phyloP scores from a whole-genome alignment of 1,284 basidiomycete species.

The Albatrellus sp. region DNA sequence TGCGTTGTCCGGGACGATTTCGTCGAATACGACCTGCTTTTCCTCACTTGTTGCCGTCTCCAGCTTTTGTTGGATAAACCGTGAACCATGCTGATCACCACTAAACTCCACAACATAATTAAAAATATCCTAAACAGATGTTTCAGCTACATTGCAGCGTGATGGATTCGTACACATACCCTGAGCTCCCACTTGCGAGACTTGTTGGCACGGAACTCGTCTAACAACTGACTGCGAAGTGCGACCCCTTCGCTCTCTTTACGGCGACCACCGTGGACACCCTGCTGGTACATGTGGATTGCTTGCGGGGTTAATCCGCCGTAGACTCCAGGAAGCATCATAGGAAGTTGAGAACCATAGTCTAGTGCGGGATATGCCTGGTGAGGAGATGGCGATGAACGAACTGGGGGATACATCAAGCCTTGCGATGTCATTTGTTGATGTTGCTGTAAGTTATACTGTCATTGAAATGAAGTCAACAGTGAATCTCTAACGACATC shows the following conservation, averaged over 20 bases:
- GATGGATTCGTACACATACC: conserved; percentile 26
- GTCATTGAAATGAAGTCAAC: neutral
- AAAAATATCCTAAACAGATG: conserved; percentile 59
- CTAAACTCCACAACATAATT: conserved; percentile 89
- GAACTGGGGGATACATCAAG: conserved; percentile 27
- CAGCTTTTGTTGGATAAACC: conserved; percentile 82
- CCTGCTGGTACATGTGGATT: conserved; percentile 25
- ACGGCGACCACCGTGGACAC: conserved; percentile 24
- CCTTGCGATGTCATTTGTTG: conserved; percentile 30
- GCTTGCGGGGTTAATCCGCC: conserved; percentile 20
- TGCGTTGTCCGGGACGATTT: conserved; percentile 73
- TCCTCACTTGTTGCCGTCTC: conserved; percentile 70
- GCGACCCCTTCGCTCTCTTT: conserved; percentile 20
- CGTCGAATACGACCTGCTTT: conserved; percentile 77
- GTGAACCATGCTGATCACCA: conserved; percentile 86
- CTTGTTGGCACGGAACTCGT: conserved; percentile 79
- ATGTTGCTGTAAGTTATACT: conserved; percentile 38
- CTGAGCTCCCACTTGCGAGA: conserved; percentile 69
- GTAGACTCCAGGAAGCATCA: conserved; percentile 36
- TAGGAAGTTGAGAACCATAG: conserved; percentile 34
- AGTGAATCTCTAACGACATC: neutral
- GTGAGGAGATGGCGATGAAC: conserved; percentile 28
- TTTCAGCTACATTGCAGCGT: too few species aligned
- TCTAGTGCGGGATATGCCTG: conserved; percentile 34
- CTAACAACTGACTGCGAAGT: conserved; percentile 60